Evolutionary conservation across 345 rosid species (phyloP).

Genomic region (Eutrema japonicum): DNA sequence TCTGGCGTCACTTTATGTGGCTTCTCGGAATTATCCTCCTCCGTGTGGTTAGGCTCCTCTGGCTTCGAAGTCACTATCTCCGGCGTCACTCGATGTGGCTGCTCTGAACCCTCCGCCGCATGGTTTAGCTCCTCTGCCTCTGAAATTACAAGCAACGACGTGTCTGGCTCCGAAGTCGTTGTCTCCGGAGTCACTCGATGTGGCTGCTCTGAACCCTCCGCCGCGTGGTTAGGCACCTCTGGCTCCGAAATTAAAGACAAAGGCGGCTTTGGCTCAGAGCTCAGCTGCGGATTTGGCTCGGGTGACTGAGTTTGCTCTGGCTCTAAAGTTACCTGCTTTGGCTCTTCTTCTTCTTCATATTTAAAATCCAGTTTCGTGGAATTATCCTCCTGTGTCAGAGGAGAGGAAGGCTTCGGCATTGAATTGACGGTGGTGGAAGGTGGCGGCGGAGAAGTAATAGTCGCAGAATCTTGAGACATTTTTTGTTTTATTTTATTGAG

Average conservation of each 20-base stretch:
- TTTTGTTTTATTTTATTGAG: background rate
- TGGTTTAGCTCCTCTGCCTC: background rate
- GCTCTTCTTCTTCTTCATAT: background rate
- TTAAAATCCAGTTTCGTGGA: background rate
- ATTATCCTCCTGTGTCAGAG: background rate
- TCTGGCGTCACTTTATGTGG: background rate
- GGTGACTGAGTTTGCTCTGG: background rate
- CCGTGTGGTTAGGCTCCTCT: conserved; percentile 13
- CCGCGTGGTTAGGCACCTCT: background rate
- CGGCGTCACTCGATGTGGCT: background rate
- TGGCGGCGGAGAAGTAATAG: conserved; percentile 36
- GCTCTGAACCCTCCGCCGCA: conserved; percentile 19
- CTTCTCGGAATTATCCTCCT: conserved; percentile 12
- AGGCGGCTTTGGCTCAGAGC: background rate
- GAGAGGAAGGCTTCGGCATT: conserved; percentile 9
- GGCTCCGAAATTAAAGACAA: conserved; percentile 1
- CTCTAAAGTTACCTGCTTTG: background rate
- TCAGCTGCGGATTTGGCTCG: background rate
- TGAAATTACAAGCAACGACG: background rate
- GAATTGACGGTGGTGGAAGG: conserved; percentile 22
- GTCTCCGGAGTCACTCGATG: background rate
- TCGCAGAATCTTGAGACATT: conserved; percentile 41
- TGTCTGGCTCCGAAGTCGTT: background rate
- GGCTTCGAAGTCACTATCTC: background rate
- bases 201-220: conserved; percentile 16